Conservation (phyloP, 2,329 filamentous ascomycete species). For the Ophiobolus disseminans region DNA sequence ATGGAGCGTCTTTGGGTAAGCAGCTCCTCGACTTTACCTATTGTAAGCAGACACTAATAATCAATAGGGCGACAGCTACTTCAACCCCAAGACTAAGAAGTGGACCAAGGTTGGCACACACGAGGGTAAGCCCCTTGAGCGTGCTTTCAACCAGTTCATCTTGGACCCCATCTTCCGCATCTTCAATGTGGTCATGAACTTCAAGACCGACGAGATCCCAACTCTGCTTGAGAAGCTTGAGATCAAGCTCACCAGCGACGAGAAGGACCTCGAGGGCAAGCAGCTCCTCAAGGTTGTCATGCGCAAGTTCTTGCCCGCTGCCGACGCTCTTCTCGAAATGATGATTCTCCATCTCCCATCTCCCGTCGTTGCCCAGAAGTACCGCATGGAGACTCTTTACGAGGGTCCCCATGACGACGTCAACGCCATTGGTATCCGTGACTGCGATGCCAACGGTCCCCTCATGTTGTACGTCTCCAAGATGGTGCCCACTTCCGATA, state of each 20-base stretch:
- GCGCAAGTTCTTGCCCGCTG: conserved; percentile 98
- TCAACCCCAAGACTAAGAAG: conserved; percentile 99
- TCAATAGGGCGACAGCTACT: conserved; percentile 85
- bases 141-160: conserved; percentile 99
- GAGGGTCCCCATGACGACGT: conserved; percentile 95
- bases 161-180: conserved; percentile 99
- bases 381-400: conserved; percentile 98
- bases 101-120: conserved; percentile 88
- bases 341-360: conserved; percentile 99
- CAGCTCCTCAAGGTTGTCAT: conserved; percentile 96
- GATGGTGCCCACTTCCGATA: conserved; percentile 99
- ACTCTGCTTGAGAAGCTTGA: conserved; percentile 89
- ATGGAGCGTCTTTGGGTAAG: conserved; percentile 93
- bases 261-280: conserved; percentile 96
- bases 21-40: neutral
- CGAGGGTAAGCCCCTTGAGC: conserved; percentile 90
- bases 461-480: conserved; percentile 99
- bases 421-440: conserved; percentile 93
- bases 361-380: conserved; percentile 92
- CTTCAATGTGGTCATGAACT: conserved; percentile 95
- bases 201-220: conserved; percentile 91
- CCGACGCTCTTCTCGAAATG: conserved; percentile 98
- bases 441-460: conserved; percentile 96
- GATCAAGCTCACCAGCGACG: conserved; percentile 86
- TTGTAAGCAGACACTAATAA: neutral